Evolutionary conservation across 306 rosid species (phyloP), one percentile per base, ranked within the genome.

Genomic region (Prunus persica): DNA sequence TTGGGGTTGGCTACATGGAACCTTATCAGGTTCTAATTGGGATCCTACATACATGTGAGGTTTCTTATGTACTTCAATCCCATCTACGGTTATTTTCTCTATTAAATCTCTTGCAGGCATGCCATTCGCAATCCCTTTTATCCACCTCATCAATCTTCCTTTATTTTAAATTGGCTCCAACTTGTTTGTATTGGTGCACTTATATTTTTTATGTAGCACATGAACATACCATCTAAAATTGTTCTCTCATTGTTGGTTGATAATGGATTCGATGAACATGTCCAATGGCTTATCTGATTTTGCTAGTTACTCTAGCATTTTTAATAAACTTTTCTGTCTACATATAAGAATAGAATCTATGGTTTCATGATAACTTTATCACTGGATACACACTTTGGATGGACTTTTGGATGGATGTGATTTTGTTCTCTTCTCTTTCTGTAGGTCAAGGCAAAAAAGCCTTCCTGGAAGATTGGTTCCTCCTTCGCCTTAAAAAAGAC

Each of bases 401-500:
- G 28, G 28, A 27, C 28, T 27, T 27, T 27, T 6, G 5, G 38
- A 62, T 28, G 67, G 63, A 51, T 12, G 15, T 46, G 71, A 57
- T n/a, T 45, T 80, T 6, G 64, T 79, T 43, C 50, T 75, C 30
- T 71, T 24, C 49, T 34, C 57, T 83, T 68, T 79, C 12, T 49
- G 60, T 69, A 92, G 97, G 73, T 92, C 69, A 89, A 85, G 80
- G 95, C 95, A 61, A 86, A 77, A 79, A 89, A 87, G 80, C 92
- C 96, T 76, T 83, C 84, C 25, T 93, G 97, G 97, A 89, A 90
- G 86, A 67, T 89, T 77, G 94, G 96, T 67, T 93, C 94, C 5
- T 87, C 94, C 14, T 90, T 90, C 87, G 81, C 93, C 8, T 2
- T 91, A 41, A 90, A 80, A 79, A 89, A 85, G 84, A 80, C 78